A percentile compares a stretch with the other conserved stretches of the same genome.
These are phyloP conservation scores for Kregervanrija fluxuum DNA, from an alignment of 805 yeast genomes.

Conservation along the genomic window DNA sequence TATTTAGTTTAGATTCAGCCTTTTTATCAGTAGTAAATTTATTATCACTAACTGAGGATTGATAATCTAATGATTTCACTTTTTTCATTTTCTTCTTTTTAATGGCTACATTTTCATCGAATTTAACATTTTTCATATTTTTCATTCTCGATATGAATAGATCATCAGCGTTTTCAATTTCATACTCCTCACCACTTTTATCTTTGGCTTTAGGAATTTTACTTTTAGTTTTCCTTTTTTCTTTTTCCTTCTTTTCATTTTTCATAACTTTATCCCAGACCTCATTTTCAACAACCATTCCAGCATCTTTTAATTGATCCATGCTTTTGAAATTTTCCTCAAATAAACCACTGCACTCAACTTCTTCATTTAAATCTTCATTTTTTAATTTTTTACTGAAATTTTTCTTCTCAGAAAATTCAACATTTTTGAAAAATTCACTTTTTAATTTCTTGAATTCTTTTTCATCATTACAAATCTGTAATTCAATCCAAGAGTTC, in stretches of 20 bases:
- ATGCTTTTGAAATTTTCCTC: slow-evolving; percentile 5
- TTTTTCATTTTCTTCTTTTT: background rate
- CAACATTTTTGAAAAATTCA: slow-evolving; percentile 12
- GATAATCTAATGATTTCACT: too few relatives aligned
- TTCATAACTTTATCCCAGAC: background rate
- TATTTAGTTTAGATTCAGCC: too few relatives aligned
- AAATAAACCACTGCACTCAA: slow-evolving; percentile 13
- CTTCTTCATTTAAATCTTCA: slow-evolving; percentile 14
- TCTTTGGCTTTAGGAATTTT: background rate
- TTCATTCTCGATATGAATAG: background rate
- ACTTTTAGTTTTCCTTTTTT: background rate
- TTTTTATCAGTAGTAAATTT: too few relatives aligned
- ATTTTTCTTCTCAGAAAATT: slow-evolving; percentile 8
- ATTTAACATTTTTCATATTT: slow-evolving; percentile 1
- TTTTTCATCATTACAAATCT: slow-evolving; percentile 20
- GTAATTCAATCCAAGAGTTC: slow-evolving; percentile 23
- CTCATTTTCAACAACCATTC: slow-evolving; percentile 7
- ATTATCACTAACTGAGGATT: too few relatives aligned
- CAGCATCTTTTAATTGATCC: slow-evolving; percentile 17
- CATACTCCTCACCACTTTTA: background rate
- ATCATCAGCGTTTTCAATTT: slow-evolving; percentile 1
- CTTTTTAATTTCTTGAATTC: slow-evolving; percentile 24
- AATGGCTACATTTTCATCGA: background rate
- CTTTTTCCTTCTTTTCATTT: background rate
- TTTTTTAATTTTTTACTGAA: slow-evolving; percentile 11